phyloP scores from a whole-genome alignment of 441 rosid genomes.

The Daphne laureola region DNA sequence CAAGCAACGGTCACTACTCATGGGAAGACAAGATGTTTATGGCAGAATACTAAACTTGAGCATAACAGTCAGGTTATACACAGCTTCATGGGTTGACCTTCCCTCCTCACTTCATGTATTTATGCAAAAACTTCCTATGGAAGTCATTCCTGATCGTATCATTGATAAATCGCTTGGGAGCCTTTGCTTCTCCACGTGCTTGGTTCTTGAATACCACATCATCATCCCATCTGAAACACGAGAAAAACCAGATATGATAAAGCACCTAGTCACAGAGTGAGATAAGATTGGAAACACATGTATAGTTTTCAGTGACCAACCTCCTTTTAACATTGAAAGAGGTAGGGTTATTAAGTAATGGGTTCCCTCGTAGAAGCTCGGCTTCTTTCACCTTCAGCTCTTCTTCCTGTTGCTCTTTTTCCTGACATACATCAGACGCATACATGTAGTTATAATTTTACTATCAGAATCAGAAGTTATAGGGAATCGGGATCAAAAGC shows the following conservation, averaged over 20 bases:
- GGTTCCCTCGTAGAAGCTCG: slow-evolving; percentile 92
- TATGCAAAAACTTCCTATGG: slow-evolving; percentile 85
- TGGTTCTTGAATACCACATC: slow-evolving; percentile 98
- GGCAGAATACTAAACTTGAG: slow-evolving; percentile 1
- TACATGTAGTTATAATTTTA: too few relatives aligned
- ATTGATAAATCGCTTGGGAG: slow-evolving; percentile 92
- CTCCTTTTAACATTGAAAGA: slow-evolving; percentile 85
- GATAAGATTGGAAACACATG: background rate
- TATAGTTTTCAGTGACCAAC: slow-evolving; percentile 23
- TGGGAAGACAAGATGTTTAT: slow-evolving; percentile 1
- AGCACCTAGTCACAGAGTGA: background rate
- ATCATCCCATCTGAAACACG: slow-evolving; percentile 82
- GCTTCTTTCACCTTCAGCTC: slow-evolving; percentile 86
- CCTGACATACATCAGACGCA: slow-evolving; percentile 34
- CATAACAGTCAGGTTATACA: background rate
- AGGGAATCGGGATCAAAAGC: too few relatives aligned
- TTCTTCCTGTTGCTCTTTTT: slow-evolving; percentile 63
- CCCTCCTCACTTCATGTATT: slow-evolving; percentile 72
- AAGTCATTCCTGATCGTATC: slow-evolving; percentile 94
- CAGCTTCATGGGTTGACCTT: slow-evolving; percentile 8
- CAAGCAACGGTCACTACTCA: background rate
- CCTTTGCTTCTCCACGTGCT: slow-evolving; percentile 88
- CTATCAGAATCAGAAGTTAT: too few relatives aligned
- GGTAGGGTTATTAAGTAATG: slow-evolving; percentile 61
- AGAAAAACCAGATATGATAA: background rate